Percentiles rank a stretch among this genome's conserved stretches.
Conservation (phyloP, 768 basidiomycete genomes). For the Hortiboletus campestris region DNA sequence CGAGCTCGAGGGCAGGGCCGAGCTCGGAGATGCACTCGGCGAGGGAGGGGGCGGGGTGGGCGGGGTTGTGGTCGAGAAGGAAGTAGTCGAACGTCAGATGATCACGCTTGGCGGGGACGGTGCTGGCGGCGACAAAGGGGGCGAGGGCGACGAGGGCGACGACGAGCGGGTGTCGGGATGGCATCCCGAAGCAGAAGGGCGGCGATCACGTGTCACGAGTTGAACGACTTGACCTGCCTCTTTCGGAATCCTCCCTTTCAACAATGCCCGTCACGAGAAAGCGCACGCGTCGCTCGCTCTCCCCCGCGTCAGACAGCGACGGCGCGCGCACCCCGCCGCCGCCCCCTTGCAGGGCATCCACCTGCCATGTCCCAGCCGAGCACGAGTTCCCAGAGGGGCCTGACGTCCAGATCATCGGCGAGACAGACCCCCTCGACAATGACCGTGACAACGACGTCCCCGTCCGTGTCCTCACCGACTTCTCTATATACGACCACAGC, state of each 20-base stretch:
- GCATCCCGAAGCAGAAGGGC: constrained; percentile 5
- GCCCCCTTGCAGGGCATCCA: constrained; percentile 4
- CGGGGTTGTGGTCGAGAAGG: constrained; percentile 64
- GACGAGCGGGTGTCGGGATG: constrained; percentile 8
- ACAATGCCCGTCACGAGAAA: constrained; percentile 24
- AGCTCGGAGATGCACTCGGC: constrained; percentile 57
- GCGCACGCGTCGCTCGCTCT: constrained; percentile 24
- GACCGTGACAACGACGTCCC: constrained; percentile 43
- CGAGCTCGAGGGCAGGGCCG: constrained; percentile 79
- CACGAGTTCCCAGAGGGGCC: constrained; percentile 40
- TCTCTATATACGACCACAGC: constrained; percentile 46
- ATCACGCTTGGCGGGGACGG: constrained; percentile 37
- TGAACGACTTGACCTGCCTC: background rate
- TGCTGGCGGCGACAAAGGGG: background rate
- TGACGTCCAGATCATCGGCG: constrained; percentile 43
- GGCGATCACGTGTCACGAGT: constrained; percentile 12
- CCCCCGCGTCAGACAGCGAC: constrained; percentile 18
- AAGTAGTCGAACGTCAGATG: constrained; percentile 81
- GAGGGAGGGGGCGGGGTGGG: constrained; percentile 50
- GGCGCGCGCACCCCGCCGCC: constrained; percentile 10
- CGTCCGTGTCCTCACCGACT: constrained; percentile 54
- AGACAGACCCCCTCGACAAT: constrained; percentile 32
- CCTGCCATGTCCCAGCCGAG: constrained; percentile 22
- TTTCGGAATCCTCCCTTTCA: constrained; percentile 2
- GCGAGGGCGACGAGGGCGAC: constrained; percentile 8